phyloP scores from a whole-genome alignment of 192 early-diverging fungal genomes.

The Entomortierella chlamydospora region DNA sequence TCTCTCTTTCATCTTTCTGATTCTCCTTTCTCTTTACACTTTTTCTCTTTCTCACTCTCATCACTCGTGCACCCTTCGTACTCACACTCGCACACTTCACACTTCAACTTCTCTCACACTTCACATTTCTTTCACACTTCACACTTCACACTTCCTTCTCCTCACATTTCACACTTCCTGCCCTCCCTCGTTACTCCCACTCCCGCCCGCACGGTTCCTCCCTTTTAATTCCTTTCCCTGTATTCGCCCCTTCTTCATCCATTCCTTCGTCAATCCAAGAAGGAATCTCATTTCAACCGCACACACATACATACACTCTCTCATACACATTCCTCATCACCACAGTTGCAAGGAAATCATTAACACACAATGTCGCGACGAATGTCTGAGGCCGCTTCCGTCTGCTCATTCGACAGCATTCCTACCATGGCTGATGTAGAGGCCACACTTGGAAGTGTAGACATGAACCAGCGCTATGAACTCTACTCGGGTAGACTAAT shows the following conservation, averaged over 20 bases:
- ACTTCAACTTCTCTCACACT: neutral
- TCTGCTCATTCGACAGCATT: slow-evolving; percentile 52
- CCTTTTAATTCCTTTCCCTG: too few species aligned
- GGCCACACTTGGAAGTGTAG: slow-evolving; percentile 50
- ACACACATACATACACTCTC: too few species aligned
- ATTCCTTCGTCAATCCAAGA: neutral
- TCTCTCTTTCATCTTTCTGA: neutral
- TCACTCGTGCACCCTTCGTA: neutral
- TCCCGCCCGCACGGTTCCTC: too few species aligned
- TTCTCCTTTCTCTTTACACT: neutral
- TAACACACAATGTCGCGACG: slow-evolving; percentile 33
- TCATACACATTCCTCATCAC: too few species aligned
- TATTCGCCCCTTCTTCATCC: neutral
- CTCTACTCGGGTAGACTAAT: slow-evolving; percentile 55
- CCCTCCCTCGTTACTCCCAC: too few species aligned
- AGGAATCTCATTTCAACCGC: too few species aligned
- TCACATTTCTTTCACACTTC: neutral
- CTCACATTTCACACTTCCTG: too few species aligned
- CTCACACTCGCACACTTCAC: neutral
- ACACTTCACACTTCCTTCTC: too few species aligned
- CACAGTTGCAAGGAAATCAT: too few species aligned
- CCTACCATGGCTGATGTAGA: slow-evolving; percentile 54
- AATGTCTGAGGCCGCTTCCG: slow-evolving; percentile 49
- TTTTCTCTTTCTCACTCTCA: neutral
- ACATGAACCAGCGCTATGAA: slow-evolving; percentile 56